Base-by-base conservation (phyloP, 2,329 filamentous ascomycete genomes). In the Karstenula rhodostoma region DNA sequence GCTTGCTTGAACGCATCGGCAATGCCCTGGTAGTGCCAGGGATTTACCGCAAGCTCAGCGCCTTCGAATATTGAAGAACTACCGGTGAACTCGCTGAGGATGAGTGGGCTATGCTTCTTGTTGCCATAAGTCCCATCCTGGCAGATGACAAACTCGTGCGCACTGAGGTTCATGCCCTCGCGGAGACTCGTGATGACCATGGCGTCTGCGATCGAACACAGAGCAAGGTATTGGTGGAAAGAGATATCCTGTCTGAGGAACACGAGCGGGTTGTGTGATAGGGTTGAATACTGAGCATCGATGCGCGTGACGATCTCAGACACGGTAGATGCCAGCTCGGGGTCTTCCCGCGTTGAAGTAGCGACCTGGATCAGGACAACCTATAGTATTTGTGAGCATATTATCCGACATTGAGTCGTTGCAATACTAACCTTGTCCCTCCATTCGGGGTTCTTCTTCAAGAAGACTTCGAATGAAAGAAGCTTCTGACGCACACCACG, bases 161-260 rank as follows among this genome's bases (percentile, higher is more conserved):
- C 94, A 0, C 94, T 97, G 58, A 98, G 80, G 75, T 97, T 98
- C 95, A 98, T 98, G 64, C 94, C 94, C 77, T 98, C 94, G 55
- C 95, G 92, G 69, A 98, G 88, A 74, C 93, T 96, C 2, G 94
- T 96, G 72, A 98, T 95, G 87, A 97, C 95, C 52, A 98, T 83
- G 2, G 90, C 91, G 79, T 98, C 94, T 1, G 94, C 95, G 55
- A 96, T 90, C 3, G 92, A 93, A 49, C 97, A 85, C 8, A 98
- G 83, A 1, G 94, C 94, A n/a, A 98, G 85, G 71, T 97, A 98
- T 74, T 97, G 94, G 0, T 91, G 84, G 73, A 96, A 97, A 59
- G 92, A 90, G 61, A 98, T 95, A 70, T 98, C 94, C 77, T 98
- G 94, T 78, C 96, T 94, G 56, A 98, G 83, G 77, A 97, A 97